A percentile compares a stretch with the other conserved stretches of the same genome.
These are phyloP conservation scores for Colletotrichum phormii DNA, from an alignment of 2,329 filamentous ascomycete species.

Conservation along the genomic window DNA sequence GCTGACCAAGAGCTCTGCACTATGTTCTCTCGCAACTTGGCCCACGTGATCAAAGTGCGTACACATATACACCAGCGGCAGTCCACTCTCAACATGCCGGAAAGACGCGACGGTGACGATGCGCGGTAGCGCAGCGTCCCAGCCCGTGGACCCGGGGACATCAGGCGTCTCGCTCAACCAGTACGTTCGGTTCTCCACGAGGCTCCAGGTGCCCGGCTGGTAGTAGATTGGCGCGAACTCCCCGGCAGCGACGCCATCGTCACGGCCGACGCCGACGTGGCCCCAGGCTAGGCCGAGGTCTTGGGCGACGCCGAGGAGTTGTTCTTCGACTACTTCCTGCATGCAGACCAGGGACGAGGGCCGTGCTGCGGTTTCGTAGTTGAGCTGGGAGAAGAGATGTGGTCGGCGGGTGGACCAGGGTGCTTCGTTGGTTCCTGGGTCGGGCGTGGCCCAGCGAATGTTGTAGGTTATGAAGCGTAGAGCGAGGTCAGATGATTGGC, in stretches of 20 bases:
- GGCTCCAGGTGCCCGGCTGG: conserved; percentile 61
- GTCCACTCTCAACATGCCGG: conserved; percentile 50
- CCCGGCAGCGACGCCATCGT: conserved; percentile 68
- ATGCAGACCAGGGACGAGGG: conserved; percentile 55
- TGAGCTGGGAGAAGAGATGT: conserved; percentile 51
- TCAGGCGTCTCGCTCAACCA: conserved; percentile 73
- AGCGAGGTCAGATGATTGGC: conserved; percentile 25
- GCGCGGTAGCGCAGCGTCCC: conserved; percentile 59
- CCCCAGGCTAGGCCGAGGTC: conserved; percentile 58
- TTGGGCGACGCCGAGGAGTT: conserved; percentile 55
- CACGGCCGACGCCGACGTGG: conserved; percentile 67
- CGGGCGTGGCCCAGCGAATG: conserved; percentile 58
- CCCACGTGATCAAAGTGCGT: conserved; percentile 67
- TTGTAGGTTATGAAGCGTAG: conserved; percentile 60
- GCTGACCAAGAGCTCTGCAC: conserved; percentile 51
- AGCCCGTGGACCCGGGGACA: conserved; percentile 66
- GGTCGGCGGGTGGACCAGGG: conserved; percentile 53
- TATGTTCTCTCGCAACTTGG: conserved; percentile 51
- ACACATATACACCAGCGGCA: conserved; percentile 57
- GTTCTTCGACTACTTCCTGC: conserved; percentile 60
- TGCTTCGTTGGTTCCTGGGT: conserved; percentile 52
- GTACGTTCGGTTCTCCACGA: conserved; percentile 63
- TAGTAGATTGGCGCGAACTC: conserved; percentile 80
- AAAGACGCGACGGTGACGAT: conserved; percentile 62
- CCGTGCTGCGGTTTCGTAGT: conserved; percentile 48